Percentiles rank a stretch among this genome's conserved stretches.
phyloP scores from a whole-genome alignment of 352 stramenopile genomes.

The Phytophthora fragariae region DNA sequence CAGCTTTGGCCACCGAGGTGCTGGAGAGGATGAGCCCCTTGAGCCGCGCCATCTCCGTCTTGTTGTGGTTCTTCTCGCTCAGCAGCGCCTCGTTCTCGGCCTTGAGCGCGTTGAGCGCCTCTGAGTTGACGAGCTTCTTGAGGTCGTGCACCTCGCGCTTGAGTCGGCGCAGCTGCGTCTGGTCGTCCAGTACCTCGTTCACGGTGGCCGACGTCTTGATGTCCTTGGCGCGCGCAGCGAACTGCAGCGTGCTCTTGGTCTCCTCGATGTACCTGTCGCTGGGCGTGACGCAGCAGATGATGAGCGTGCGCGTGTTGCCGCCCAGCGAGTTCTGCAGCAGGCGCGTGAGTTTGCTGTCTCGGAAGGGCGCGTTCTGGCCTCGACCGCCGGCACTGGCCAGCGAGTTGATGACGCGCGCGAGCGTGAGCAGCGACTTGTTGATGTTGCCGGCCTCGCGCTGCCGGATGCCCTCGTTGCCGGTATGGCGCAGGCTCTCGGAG shows the following conservation, averaged over 20 bases:
- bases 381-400: conserved; percentile 48
- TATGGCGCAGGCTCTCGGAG: conserved; percentile 97
- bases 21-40: conserved; percentile 71
- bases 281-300: conserved; percentile 86
- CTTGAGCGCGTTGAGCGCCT: conserved; percentile 63
- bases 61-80: conserved; percentile 62
- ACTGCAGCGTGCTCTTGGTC: conserved; percentile 93
- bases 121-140: conserved; percentile 66
- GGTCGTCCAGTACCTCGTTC: conserved; percentile 94
- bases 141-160: conserved; percentile 79
- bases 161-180: conserved; percentile 76
- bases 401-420: conserved; percentile 95
- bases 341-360: conserved; percentile 93
- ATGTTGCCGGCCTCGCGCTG: conserved; percentile 97
- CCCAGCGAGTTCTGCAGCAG: conserved; percentile 92
- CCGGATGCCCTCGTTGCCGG: conserved; percentile 93
- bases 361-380: conserved; percentile 74
- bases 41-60: conserved; percentile 66
- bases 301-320: conserved; percentile 92
- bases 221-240: conserved; percentile 92
- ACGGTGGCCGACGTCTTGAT: conserved; percentile 85
- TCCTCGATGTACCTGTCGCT: conserved; percentile 82
- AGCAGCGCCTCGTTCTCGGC: conserved; percentile 78
- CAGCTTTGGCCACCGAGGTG: conserved; percentile 37
- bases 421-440: conserved; percentile 96